Base-by-base conservation (phyloP, 2,329 filamentous ascomycete genomes). In the Herpotrichia juniperi region DNA sequence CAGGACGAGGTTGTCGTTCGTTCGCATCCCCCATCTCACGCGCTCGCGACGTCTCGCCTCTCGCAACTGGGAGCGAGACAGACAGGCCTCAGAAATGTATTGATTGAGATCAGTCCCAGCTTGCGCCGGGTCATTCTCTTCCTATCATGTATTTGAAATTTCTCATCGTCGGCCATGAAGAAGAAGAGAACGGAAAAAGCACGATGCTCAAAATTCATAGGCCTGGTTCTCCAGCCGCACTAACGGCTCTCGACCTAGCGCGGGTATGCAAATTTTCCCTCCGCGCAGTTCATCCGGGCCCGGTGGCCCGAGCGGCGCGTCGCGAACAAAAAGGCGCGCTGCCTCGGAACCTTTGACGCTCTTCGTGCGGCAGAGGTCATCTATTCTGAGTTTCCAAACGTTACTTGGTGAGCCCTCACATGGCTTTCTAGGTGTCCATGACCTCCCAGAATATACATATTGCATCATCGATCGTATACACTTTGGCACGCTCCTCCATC, bases 381-480 rank as follows among this genome's bases (percentile, higher is more conserved):
- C 81, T n/a, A n/a, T n/a, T n/a, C n/a, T n/a, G n/a, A n/a, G 87
- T 83, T 84, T 84, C 83, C 85, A 88, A 88, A 86, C 90, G 87
- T 92, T 92, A 88, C 88, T 89, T 87, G 83, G 55, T 79, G 79
- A 71, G 72, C 62, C 51, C 68, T 67, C 73, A 61, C 79, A 77
- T 82, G 79, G 78, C 72, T 62, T 56, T 60, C 70, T 77, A 86
- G 86, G 88, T 87, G 89, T 92, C 89, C 86, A 84, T 88, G 85
- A 83, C 84, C 87, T 85, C 87, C 83, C 83, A 93, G 89, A 80
- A 60, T 51, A 61, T 77, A 76, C 77, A 81, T 89, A 93, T 93
- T 92, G 88, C 88, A 90, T 79, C 66, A 73, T 70, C 66, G 74
- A 73, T 68, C 63, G 59, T 72, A 71, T 72, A 74, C 71, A 74